phyloP scores from a whole-genome alignment of 371 early-diverging fungal species.

The Mortierella sp. region DNA sequence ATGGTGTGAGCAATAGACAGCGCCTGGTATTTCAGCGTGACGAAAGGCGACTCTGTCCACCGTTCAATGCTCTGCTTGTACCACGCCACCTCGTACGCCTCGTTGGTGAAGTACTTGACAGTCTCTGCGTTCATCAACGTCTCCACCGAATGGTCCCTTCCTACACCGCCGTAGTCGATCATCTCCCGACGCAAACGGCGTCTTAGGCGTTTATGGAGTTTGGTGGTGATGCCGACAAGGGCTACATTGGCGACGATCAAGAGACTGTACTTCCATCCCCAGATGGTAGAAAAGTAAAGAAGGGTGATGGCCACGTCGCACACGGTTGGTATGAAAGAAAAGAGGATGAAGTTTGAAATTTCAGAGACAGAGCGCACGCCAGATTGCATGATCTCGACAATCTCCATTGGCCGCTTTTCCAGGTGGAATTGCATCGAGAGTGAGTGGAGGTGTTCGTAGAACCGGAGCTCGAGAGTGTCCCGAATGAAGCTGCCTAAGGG shows the following conservation, averaged over 20 bases:
- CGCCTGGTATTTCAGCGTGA: not conserved
- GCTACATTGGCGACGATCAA: not conserved
- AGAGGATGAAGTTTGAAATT: not conserved
- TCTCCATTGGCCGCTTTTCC: not conserved
- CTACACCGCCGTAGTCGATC: not conserved
- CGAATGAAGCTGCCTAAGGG: not conserved
- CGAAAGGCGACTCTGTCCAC: not conserved
- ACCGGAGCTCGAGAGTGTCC: not conserved
- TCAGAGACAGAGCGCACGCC: not conserved
- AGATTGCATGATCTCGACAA: not conserved
- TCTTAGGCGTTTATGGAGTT: not conserved
- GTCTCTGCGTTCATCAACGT: conserved; percentile 2
- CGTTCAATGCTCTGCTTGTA: not conserved
- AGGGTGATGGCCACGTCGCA: not conserved
- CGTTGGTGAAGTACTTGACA: conserved; percentile 12
- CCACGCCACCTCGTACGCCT: conserved; percentile 4
- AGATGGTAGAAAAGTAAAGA: conserved; percentile 2
- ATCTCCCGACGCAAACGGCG: not conserved
- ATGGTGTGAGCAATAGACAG: not conserved
- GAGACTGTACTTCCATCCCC: conserved; percentile 2
- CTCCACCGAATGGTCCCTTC: not conserved
- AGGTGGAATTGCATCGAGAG: conserved; percentile 9
- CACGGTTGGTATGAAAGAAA: not conserved
- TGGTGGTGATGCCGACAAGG: not conserved
- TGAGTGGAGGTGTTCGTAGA: not conserved